phyloP scores from a whole-genome alignment of 2,329 filamentous ascomycete genomes.

The Verticillium dahliae region DNA sequence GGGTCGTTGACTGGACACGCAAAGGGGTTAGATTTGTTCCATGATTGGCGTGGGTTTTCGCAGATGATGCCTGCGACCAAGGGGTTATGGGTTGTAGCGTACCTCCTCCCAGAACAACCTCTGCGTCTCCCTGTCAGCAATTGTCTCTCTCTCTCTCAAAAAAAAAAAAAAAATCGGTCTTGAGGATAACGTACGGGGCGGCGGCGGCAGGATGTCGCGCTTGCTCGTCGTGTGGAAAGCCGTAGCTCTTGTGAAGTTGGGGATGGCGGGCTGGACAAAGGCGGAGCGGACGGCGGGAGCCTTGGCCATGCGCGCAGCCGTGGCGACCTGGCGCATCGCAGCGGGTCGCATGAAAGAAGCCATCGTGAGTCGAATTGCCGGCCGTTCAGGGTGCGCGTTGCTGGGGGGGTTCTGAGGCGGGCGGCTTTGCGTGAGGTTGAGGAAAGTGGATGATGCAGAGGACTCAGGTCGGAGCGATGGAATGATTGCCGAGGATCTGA shows the following conservation, averaged over 20 bases:
- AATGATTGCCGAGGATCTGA: constrained; percentile 45
- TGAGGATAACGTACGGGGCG: constrained; percentile 62
- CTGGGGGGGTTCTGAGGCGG: constrained; percentile 1
- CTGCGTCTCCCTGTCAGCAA: constrained; percentile 32
- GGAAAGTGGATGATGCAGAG: constrained; percentile 20
- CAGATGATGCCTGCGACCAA: background rate
- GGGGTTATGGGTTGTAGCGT: constrained; percentile 22
- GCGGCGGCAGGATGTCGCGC: constrained; percentile 71
- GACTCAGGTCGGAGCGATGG: constrained; percentile 8
- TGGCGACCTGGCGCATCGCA: constrained; percentile 46
- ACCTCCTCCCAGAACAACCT: constrained; percentile 71
- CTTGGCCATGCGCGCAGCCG: constrained; percentile 28
- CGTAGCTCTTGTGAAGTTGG: constrained; percentile 50
- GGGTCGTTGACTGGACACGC: constrained; percentile 72
- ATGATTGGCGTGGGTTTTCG: background rate
- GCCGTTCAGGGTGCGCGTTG: constrained; percentile 9
- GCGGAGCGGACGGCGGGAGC: constrained; percentile 20
- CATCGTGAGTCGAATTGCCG: constrained; percentile 28
- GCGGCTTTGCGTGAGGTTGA: constrained; percentile 1
- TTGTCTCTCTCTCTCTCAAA: constrained; percentile 29
- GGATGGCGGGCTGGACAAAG: constrained; percentile 17
- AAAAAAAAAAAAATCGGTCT: background rate
- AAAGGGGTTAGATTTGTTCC: constrained; percentile 1
- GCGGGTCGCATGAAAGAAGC: constrained; percentile 49
- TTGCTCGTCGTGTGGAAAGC: constrained; percentile 82